Percentiles rank a stretch among this genome's conserved stretches.
Evolutionary conservation across 352 stramenopile genomes (phyloP).

Genomic region (Halophytophthora polymorphica): DNA sequence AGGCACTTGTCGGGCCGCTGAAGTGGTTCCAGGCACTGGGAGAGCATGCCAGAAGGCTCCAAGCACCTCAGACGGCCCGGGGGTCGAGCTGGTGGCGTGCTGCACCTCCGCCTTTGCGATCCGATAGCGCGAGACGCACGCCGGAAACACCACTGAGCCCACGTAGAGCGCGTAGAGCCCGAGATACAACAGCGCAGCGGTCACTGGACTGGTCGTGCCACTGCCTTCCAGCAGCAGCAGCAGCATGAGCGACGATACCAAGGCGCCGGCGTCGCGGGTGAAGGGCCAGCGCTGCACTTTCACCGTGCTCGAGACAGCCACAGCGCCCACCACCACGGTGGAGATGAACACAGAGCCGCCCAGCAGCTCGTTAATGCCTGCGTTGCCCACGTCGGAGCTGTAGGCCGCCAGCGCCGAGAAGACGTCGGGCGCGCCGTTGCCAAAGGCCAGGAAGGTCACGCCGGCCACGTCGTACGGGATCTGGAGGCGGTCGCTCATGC

Average conservation of each 20-base stretch:
- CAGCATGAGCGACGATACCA: slow-evolving; percentile 48
- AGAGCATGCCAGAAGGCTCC: slow-evolving; percentile 79
- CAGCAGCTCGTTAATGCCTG: slow-evolving; percentile 92
- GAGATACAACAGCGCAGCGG: slow-evolving; percentile 44
- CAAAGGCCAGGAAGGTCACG: slow-evolving; percentile 97
- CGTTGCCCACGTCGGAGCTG: slow-evolving; percentile 58
- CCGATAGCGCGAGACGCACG: slow-evolving; percentile 39
- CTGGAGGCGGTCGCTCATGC: slow-evolving; percentile 88
- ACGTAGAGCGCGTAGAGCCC: slow-evolving; percentile 60
- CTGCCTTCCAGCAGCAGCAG: slow-evolving; percentile 36
- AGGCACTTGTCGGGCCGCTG: slow-evolving; percentile 9
- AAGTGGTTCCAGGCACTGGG: slow-evolving; percentile 25
- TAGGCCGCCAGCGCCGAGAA: slow-evolving; percentile 91
- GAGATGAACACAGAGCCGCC: slow-evolving; percentile 94
- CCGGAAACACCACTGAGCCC: slow-evolving; percentile 47
- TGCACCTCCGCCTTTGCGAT: slow-evolving; percentile 8
- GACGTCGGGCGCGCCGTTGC: slow-evolving; percentile 97
- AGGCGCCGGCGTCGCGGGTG: slow-evolving; percentile 51
- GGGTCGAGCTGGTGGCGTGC: slow-evolving; percentile 9
- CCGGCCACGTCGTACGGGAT: slow-evolving; percentile 92
- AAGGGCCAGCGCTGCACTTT: slow-evolving; percentile 67
- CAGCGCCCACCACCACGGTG: slow-evolving; percentile 78
- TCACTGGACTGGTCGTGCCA: slow-evolving; percentile 13
- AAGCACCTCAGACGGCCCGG: slow-evolving; percentile 35
- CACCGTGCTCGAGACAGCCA: slow-evolving; percentile 68